phyloP scores from a whole-genome alignment of 805 yeast genomes.

The Pichia nakasei region DNA sequence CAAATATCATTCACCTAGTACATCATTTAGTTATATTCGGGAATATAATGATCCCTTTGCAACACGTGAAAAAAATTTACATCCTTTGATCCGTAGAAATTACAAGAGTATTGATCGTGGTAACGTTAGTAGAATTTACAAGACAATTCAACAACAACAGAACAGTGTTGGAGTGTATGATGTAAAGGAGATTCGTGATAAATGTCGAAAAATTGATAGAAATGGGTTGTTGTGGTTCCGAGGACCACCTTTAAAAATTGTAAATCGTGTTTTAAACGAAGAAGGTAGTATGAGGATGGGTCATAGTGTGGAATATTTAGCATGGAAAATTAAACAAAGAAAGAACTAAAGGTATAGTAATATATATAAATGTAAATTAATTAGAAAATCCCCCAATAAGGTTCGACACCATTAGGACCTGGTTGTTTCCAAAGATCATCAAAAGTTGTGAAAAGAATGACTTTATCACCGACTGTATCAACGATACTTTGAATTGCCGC shows the following conservation, averaged over 20 bases:
- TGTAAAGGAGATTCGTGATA: not conserved
- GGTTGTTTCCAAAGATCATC: conserved; percentile 56
- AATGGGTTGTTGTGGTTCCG: conserved; percentile 54
- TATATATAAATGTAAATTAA: not conserved
- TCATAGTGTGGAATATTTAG: conserved; percentile 67
- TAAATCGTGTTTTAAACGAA: conserved; percentile 29
- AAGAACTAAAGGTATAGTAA: not conserved
- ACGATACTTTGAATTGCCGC: conserved; percentile 44
- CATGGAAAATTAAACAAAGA: conserved; percentile 35
- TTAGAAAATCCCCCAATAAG: conserved; percentile 47
- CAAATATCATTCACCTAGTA: conserved; percentile 24
- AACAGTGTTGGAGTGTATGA: not conserved
- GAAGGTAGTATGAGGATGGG: conserved; percentile 37
- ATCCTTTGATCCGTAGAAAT: conserved; percentile 9
- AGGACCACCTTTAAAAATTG: conserved; percentile 50
- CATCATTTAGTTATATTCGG: conserved; percentile 27
- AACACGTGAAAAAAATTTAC: not conserved
- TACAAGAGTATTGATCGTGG: conserved; percentile 25
- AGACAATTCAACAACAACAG: not conserved
- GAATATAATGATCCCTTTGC: conserved; percentile 17
- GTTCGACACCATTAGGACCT: conserved; percentile 50
- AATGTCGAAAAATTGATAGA: not conserved
- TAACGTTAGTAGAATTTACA: conserved; percentile 23
- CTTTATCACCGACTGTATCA: conserved; percentile 36
- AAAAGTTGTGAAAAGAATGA: conserved; percentile 50